These are phyloP conservation scores for Zizania latifolia DNA, from an alignment of 176 grass and related monocot species.

Conservation along the genomic window DNA sequence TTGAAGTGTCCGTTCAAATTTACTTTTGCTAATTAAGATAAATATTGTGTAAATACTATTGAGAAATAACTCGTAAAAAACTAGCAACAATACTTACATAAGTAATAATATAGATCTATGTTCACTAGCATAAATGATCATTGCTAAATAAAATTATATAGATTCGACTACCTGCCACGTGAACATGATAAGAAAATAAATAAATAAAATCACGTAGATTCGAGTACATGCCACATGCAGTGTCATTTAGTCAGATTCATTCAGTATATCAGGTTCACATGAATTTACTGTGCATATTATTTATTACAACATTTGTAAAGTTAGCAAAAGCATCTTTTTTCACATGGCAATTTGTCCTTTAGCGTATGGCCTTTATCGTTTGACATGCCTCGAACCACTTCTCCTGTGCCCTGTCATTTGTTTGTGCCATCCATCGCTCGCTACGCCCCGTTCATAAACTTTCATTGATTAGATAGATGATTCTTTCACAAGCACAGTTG, in stretches of 20 bases:
- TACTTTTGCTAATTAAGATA: too few relatives aligned
- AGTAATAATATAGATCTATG: neutral
- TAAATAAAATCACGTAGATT: neutral
- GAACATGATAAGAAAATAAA: neutral
- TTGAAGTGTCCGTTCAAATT: too few relatives aligned
- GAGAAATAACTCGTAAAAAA: neutral
- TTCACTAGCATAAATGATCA: neutral
- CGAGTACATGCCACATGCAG: accelerated
- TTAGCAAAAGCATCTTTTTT: constrained; percentile 1
- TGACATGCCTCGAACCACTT: constrained; percentile 6
- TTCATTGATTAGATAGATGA: neutral
- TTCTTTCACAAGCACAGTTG: too few relatives aligned
- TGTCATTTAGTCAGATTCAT: neutral
- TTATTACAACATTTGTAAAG: neutral
- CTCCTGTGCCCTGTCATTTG: neutral
- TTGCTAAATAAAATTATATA: neutral
- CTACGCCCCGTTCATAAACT: neutral
- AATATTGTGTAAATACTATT: too few relatives aligned
- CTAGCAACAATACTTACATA: neutral
- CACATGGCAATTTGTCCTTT: constrained; percentile 8
- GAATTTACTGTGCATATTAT: neutral
- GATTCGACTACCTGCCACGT: neutral
- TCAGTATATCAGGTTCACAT: neutral
- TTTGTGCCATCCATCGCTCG: neutral
- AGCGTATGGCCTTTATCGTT: neutral